Evolutionary conservation across 2,329 filamentous ascomycete species (phyloP), one percentile per base, ranked within the genome.

Genomic region (Lachnellula arida): DNA sequence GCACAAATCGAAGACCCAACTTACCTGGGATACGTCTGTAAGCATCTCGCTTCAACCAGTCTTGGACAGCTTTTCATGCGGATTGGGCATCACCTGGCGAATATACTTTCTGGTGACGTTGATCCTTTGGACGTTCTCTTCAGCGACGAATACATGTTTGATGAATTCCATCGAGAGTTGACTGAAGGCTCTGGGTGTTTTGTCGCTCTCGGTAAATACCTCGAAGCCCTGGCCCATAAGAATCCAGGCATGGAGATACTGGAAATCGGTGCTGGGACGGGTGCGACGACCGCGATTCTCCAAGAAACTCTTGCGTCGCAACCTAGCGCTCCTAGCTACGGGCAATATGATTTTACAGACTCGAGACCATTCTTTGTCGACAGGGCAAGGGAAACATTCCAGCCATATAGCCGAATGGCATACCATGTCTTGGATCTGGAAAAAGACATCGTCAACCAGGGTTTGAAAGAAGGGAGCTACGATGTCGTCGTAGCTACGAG

Each of bases 401-500:
- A 12, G 34, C 19, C 42, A 19, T 19, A 22, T 14, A 19, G n/a
- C 12, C 42, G 42, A 28, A 47, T 55, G 15, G 19, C 42, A 4
- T 56, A 25, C 39, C 15, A 47, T 17, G 40, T 12, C 4, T 42
- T 57, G 1, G 39, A 58, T 43, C 54, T 61, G 11, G 49, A 51
- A 14, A 14, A 49, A 34, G 52, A 58, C 49, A 49, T 55, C 15
- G 23, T 15, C 4, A 19, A 42, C 2, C 64, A 66, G 50, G 64
- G 60, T 4, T 66, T 65, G 22, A 39, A 53, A 17, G 22, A 12
- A 1, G 46, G 35, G 3, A 15, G n/a, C 2, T 65, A 60, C 47
- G 64, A 66, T 46, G n/a, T 65, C 9, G 49, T 66, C 9, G 34
- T 66, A n/a, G 59, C 64, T 2, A 12, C 49, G 4, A 56, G 60